Conservation (phyloP, 1,284 basidiomycete genomes). For the Irpex rosettiformis region DNA sequence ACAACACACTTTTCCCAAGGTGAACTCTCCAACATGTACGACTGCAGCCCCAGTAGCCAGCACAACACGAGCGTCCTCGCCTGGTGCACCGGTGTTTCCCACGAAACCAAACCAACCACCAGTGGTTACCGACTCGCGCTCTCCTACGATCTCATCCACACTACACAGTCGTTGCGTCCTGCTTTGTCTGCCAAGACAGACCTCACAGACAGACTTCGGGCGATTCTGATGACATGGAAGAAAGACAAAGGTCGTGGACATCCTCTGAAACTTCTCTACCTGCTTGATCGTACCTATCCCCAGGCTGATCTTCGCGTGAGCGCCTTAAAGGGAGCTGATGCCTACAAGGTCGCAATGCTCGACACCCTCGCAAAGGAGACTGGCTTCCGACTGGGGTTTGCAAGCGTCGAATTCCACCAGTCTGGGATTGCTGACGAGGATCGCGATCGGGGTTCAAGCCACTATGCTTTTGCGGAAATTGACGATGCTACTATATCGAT, state of each 20-base stretch:
- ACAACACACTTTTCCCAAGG: slow-evolving; percentile 37
- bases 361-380: slow-evolving; percentile 14
- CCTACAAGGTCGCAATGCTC: slow-evolving; percentile 17
- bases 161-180: slow-evolving; percentile 38
- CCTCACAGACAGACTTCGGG: background rate
- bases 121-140: slow-evolving; percentile 43
- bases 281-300: background rate
- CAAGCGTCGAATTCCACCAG: slow-evolving; percentile 27
- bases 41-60: slow-evolving; percentile 28
- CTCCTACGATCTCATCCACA: slow-evolving; percentile 38
- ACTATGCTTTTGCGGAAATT: slow-evolving; percentile 28
- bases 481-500: background rate
- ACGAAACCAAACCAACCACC: slow-evolving; percentile 42
- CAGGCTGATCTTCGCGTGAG: slow-evolving; percentile 17
- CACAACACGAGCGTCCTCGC: slow-evolving; percentile 35
- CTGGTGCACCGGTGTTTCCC: slow-evolving; percentile 47
- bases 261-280: background rate
- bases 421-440: background rate
- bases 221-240: background rate
- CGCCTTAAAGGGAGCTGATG: slow-evolving; percentile 23
- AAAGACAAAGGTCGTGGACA: background rate
- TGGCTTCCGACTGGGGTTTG: slow-evolving; percentile 31
- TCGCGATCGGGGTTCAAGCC: background rate
- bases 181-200: slow-evolving; percentile 16
- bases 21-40: slow-evolving; percentile 26